These are phyloP conservation scores for Dothideomycetes sp. DNA, from an alignment of 2,329 filamentous ascomycete species.

Conservation along the genomic window DNA sequence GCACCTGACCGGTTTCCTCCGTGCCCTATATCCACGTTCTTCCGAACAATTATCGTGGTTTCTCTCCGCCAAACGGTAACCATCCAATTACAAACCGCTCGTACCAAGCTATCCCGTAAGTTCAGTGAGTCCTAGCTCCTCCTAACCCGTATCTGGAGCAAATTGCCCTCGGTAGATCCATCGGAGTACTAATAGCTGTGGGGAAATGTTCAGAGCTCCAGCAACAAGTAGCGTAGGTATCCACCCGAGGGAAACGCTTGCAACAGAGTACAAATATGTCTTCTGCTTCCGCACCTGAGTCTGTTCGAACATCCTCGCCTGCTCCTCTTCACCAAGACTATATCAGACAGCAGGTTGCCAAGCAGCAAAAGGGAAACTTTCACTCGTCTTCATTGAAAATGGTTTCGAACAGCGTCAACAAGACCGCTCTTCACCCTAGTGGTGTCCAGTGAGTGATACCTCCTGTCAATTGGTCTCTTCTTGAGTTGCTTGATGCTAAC, in stretches of 20 bases:
- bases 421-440: slow-evolving; percentile 80
- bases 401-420: slow-evolving; percentile 60
- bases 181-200: slow-evolving; percentile 9
- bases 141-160: slow-evolving; percentile 4
- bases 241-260: slow-evolving; percentile 2
- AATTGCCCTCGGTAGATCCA: slow-evolving; percentile 8
- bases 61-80: slow-evolving; percentile 7
- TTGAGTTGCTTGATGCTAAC: slow-evolving; percentile 12
- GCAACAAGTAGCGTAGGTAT: slow-evolving; percentile 4
- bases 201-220: slow-evolving; percentile 8
- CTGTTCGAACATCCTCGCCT: slow-evolving; percentile 18
- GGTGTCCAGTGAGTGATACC: slow-evolving; percentile 69
- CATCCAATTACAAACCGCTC: slow-evolving; percentile 12
- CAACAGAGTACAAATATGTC: slow-evolving; percentile 13
- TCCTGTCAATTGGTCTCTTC: slow-evolving; percentile 11
- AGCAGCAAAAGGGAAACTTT: slow-evolving; percentile 50
- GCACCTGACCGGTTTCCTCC: not conserved
- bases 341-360: slow-evolving; percentile 47
- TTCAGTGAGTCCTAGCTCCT: slow-evolving; percentile 4
- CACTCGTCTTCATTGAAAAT: slow-evolving; percentile 48
- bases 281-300: slow-evolving; percentile 3
- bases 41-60: slow-evolving; percentile 6
- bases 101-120: slow-evolving; percentile 4
- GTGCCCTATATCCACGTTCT: not conserved
- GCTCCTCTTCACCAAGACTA: slow-evolving; percentile 43